A percentile compares a stretch with the other conserved stretches of the same genome.
phyloP scores from a whole-genome alignment of 2,329 filamentous ascomycete species.

The Fusarium cyanostomum region DNA sequence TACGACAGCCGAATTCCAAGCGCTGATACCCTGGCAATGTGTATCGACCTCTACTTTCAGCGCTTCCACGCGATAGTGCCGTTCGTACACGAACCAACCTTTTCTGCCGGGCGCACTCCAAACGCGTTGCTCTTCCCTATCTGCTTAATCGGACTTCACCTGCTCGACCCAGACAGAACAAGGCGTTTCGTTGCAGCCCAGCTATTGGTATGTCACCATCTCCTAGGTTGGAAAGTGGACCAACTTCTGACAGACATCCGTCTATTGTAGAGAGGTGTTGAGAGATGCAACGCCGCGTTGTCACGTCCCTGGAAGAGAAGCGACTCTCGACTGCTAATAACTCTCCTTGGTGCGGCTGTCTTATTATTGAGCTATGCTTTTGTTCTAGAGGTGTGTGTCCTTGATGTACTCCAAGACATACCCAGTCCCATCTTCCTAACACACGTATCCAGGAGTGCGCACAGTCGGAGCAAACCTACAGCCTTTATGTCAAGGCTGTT shows the following conservation, averaged over 20 bases:
- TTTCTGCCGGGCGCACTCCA: conserved; percentile 1
- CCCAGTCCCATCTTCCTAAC: background rate
- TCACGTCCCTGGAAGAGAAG: background rate
- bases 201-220: background rate
- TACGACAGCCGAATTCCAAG: background rate
- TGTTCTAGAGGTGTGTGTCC: background rate
- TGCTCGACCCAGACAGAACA: background rate
- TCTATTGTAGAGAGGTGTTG: background rate
- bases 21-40: conserved; percentile 1
- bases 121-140: background rate
- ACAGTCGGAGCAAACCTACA: background rate
- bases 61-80: conserved; percentile 4
- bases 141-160: background rate
- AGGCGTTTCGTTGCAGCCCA: background rate
- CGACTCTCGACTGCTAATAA: background rate
- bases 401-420: background rate
- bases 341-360: background rate
- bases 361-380: background rate
- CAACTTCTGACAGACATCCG: background rate
- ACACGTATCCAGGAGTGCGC: background rate
- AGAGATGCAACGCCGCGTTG: background rate
- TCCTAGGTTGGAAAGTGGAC: background rate
- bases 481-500: background rate
- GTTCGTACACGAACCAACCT: conserved; percentile 9
- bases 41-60: conserved; percentile 5